phyloP scores from a whole-genome alignment of 495 filamentous ascomycete species.

The Penicillium nucicola region DNA sequence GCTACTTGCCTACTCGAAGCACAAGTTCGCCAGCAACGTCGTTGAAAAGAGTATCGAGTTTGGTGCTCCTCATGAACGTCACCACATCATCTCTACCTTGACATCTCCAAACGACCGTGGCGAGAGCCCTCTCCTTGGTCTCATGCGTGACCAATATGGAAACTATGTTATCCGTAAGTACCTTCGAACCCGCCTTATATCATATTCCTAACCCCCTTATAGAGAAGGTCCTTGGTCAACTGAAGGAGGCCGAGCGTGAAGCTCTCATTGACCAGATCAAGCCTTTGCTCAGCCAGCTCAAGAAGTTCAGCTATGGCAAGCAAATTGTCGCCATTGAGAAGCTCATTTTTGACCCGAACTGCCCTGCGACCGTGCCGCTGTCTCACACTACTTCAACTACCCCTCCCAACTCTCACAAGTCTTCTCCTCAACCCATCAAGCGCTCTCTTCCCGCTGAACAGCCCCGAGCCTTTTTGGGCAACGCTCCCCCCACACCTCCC shows the following conservation, averaged over 20 bases:
- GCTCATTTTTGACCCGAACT: slow-evolving; percentile 47
- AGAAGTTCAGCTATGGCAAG: slow-evolving; percentile 72
- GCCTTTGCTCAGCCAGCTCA: slow-evolving; percentile 67
- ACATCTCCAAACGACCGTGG: slow-evolving; percentile 59
- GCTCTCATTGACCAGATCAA: slow-evolving; percentile 69
- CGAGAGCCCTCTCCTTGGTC: slow-evolving; percentile 61
- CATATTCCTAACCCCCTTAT: slow-evolving; percentile 15
- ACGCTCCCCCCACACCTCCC: slow-evolving; percentile 43
- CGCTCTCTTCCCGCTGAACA: slow-evolving; percentile 34
- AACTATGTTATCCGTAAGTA: slow-evolving; percentile 97
- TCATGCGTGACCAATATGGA: slow-evolving; percentile 90
- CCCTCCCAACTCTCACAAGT: slow-evolving; percentile 47
- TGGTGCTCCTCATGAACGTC: slow-evolving; percentile 66
- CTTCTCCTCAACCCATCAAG: slow-evolving; percentile 40
- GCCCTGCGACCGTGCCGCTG: slow-evolving; percentile 17
- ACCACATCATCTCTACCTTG: slow-evolving; percentile 66
- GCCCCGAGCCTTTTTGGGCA: slow-evolving; percentile 30
- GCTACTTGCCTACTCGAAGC: slow-evolving; percentile 76
- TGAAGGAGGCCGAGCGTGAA: slow-evolving; percentile 62
- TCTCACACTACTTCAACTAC: slow-evolving; percentile 35
- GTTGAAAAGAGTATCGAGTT: slow-evolving; percentile 90
- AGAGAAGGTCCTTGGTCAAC: slow-evolving; percentile 77
- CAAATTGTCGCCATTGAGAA: slow-evolving; percentile 74
- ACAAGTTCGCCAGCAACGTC: slow-evolving; percentile 97
- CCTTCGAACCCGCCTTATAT: neutral